phyloP scores from a whole-genome alignment of 2,329 filamentous ascomycete species.

The Fusarium chaquense region DNA sequence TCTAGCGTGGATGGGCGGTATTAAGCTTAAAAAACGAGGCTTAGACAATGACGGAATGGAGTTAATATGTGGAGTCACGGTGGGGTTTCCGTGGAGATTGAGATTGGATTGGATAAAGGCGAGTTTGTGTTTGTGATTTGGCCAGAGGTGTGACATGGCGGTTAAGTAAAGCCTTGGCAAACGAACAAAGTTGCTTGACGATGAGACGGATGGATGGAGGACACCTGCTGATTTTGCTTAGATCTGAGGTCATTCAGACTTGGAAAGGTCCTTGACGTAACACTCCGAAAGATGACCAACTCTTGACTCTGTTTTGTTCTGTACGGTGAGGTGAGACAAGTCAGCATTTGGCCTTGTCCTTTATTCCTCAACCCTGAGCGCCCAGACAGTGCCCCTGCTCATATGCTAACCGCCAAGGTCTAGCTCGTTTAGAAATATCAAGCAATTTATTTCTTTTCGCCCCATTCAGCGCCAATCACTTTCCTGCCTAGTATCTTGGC shows the following conservation, averaged over 20 bases:
- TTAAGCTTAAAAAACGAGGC: conserved; percentile 38
- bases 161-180: conserved; percentile 7
- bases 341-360: background rate
- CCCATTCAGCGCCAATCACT: conserved; percentile 15
- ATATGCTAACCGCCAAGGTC: conserved; percentile 6
- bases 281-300: background rate
- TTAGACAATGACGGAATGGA: conserved; percentile 32
- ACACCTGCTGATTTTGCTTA: background rate
- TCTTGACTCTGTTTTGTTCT: background rate
- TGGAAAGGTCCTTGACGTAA: background rate
- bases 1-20: conserved; percentile 28
- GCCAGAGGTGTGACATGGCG: background rate
- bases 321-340: background rate
- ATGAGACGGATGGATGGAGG: background rate
- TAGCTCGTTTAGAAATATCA: background rate
- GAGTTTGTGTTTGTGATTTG: conserved; percentile 8
- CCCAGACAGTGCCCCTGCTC: background rate
- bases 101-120: conserved; percentile 2
- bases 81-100: conserved; percentile 7
- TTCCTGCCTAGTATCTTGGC: conserved; percentile 13
- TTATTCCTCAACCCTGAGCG: background rate
- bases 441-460: conserved; percentile 10
- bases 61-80: background rate
- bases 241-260: background rate
- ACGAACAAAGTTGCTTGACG: background rate